These are phyloP conservation scores for Capniomyces stellatus DNA, from an alignment of 371 early-diverging fungal genomes.

Conservation along the genomic window DNA sequence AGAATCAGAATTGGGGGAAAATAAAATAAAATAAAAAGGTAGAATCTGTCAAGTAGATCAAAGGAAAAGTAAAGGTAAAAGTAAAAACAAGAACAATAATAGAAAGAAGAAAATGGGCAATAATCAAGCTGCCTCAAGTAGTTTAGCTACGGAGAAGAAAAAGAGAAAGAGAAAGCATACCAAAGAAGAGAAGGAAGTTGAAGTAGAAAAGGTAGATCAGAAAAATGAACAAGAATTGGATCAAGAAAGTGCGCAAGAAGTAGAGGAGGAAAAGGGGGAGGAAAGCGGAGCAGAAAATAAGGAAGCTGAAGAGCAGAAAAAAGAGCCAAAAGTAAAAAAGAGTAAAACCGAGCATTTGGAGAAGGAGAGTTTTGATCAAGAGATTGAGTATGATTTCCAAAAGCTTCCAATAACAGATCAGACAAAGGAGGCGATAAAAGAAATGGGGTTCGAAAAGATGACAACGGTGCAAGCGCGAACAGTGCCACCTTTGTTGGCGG, in stretches of 20 bases:
- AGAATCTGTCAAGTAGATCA: too few species aligned
- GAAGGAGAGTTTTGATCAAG: background rate
- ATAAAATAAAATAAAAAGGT: too few species aligned
- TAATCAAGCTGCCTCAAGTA: background rate
- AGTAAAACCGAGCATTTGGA: background rate
- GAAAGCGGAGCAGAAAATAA: background rate
- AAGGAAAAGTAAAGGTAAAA: too few species aligned
- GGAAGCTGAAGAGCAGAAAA: background rate
- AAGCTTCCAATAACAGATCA: constrained; percentile 41
- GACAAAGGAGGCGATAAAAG: constrained; percentile 66
- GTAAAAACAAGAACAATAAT: too few species aligned
- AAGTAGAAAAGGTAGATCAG: background rate
- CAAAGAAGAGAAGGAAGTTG: background rate
- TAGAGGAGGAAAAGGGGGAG: background rate
- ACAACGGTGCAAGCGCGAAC: constrained; percentile 95
- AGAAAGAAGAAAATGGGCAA: too few species aligned
- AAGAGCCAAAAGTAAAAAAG: background rate
- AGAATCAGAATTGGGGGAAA: too few species aligned
- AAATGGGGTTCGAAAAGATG: constrained; percentile 89
- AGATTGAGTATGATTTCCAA: constrained; percentile 29
- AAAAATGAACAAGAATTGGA: background rate
- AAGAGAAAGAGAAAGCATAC: background rate
- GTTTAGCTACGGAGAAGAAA: background rate
- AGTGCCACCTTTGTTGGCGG: constrained; percentile 86
- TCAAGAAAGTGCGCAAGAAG: background rate